These are phyloP conservation scores for Citeromyces nyonsensis DNA, from an alignment of 805 yeast species.

Conservation along the genomic window DNA sequence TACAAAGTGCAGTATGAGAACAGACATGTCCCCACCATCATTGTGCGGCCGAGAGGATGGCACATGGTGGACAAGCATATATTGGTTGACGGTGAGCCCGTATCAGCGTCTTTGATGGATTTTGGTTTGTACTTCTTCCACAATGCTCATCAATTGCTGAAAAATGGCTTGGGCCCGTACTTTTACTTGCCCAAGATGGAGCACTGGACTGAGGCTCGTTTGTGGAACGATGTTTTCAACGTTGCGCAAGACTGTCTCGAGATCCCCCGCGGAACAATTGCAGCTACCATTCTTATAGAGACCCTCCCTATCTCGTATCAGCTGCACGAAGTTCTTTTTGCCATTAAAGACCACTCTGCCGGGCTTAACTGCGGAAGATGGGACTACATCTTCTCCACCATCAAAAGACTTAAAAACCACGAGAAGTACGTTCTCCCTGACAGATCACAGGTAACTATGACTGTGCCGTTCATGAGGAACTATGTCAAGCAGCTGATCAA, in stretches of 20 bases:
- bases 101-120: slow-evolving; percentile 65
- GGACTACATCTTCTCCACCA: slow-evolving; percentile 77
- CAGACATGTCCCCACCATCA: slow-evolving; percentile 57
- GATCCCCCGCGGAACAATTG: slow-evolving; percentile 60
- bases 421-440: slow-evolving; percentile 61
- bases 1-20: slow-evolving; percentile 22
- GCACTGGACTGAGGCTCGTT: slow-evolving; percentile 67
- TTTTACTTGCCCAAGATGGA: slow-evolving; percentile 80
- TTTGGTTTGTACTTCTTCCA: slow-evolving; percentile 68
- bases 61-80: slow-evolving; percentile 68
- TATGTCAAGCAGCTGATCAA: slow-evolving; percentile 62
- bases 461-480: slow-evolving; percentile 67
- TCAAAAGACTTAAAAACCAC: slow-evolving; percentile 59
- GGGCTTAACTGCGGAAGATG: slow-evolving; percentile 84
- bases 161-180: slow-evolving; percentile 65
- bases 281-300: slow-evolving; percentile 73
- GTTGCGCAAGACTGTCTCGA: slow-evolving; percentile 60
- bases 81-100: slow-evolving; percentile 58
- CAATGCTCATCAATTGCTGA: slow-evolving; percentile 47
- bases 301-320: slow-evolving; percentile 80
- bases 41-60: slow-evolving; percentile 85
- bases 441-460: slow-evolving; percentile 67
- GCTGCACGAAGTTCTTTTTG: slow-evolving; percentile 72
- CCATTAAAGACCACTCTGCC: slow-evolving; percentile 60
- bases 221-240: slow-evolving; percentile 73